Percentiles rank a stretch among this genome's conserved stretches.
These are phyloP conservation scores for Leonotis leonurus DNA, from an alignment of 257 asterid species.

Conservation along the genomic window DNA sequence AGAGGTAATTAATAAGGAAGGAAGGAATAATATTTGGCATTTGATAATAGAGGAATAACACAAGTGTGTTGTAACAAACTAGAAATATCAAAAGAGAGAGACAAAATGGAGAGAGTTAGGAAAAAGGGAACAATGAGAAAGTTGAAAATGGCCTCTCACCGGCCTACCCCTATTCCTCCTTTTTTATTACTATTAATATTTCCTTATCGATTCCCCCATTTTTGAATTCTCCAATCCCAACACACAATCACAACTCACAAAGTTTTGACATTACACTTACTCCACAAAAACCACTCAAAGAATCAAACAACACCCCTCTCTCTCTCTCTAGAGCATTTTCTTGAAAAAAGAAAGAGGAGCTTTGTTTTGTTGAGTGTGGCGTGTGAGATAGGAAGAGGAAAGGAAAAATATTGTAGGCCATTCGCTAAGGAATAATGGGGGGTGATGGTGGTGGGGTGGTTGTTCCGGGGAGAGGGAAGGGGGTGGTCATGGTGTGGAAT, in stretches of 20 bases:
- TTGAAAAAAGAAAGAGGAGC: neutral
- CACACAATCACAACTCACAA: neutral
- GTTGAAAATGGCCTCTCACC: conserved; percentile 70
- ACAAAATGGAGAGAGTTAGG: conserved; percentile 24
- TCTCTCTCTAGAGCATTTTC: conserved; percentile 5
- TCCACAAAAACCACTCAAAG: conserved; percentile 14
- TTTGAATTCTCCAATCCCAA: conserved; percentile 34
- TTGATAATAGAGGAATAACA: neutral
- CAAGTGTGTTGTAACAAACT: neutral
- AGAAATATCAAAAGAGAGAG: conserved; percentile 19
- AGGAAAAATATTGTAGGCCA: neutral
- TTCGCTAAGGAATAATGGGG: conserved; percentile 2
- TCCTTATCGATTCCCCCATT: conserved; percentile 16
- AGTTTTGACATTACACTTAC: conserved; percentile 22
- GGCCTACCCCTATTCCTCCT: conserved; percentile 27
- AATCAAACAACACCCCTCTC: neutral
- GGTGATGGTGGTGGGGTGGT: conserved; percentile 9
- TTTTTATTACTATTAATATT: neutral
- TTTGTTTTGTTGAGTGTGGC: neutral
- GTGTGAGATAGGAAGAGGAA: neutral
- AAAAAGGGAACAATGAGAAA: conserved; percentile 40
- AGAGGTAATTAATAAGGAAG: neutral
- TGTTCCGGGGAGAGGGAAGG: conserved; percentile 10
- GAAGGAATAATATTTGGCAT: neutral
- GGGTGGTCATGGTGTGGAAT: conserved; percentile 22